A percentile compares a stretch with the other conserved stretches of the same genome.
phyloP scores from a whole-genome alignment of 75 land plant species.

The Azolla pinnata region DNA sequence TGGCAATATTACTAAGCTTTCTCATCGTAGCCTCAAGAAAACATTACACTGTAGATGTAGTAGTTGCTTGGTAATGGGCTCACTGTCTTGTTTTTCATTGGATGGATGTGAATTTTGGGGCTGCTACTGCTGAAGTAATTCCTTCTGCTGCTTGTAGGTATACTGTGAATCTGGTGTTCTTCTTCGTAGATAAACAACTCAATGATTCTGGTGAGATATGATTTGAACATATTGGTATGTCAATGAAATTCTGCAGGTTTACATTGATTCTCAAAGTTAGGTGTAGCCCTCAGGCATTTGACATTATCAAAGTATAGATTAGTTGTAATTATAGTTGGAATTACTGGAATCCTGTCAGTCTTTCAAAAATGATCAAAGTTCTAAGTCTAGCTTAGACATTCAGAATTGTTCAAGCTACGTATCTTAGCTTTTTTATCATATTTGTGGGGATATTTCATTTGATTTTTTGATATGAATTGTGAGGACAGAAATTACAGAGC shows the following conservation, averaged over 20 bases:
- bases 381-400: too few relatives aligned
- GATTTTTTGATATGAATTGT: background rate
- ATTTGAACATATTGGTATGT: too few relatives aligned
- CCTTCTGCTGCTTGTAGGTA: constrained; percentile 47
- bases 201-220: constrained; percentile 41
- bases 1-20: constrained; percentile 52
- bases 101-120: background rate
- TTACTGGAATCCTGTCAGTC: too few relatives aligned
- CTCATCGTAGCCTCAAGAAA: constrained; percentile 89
- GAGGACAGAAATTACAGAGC: constrained; percentile 51
- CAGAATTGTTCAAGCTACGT: too few relatives aligned
- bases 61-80: constrained; percentile 73
- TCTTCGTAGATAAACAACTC: constrained; percentile 64
- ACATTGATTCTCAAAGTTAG: too few relatives aligned
- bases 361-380: too few relatives aligned
- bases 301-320: too few relatives aligned
- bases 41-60: constrained; percentile 92
- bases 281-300: too few relatives aligned
- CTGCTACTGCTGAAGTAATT: background rate
- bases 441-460: too few relatives aligned
- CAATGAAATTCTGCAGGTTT: too few relatives aligned
- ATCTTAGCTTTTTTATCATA: too few relatives aligned
- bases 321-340: too few relatives aligned
- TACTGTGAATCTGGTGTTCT: constrained; percentile 80
- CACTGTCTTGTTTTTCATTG: background rate